These are phyloP conservation scores for Mariannaea sp. DNA, from an alignment of 2,329 filamentous ascomycete species.

Conservation along the genomic window DNA sequence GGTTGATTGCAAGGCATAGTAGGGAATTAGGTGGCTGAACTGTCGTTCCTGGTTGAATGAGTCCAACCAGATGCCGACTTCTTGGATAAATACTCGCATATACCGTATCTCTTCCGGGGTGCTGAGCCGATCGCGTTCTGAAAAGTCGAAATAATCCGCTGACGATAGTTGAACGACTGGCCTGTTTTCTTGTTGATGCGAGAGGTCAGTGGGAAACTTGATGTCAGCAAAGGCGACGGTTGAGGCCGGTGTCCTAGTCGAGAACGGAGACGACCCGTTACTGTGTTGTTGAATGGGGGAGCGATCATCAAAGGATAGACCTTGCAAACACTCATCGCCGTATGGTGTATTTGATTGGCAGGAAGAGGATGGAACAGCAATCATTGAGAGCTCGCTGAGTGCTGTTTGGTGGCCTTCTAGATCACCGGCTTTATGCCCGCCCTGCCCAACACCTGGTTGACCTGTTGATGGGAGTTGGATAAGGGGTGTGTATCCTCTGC, in stretches of 20 bases:
- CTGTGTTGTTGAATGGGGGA: slow-evolving; percentile 34
- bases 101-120: slow-evolving; percentile 81
- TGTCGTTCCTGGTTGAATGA: slow-evolving; percentile 84
- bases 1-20: slow-evolving; percentile 78
- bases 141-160: slow-evolving; percentile 12
- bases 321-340: slow-evolving; percentile 18
- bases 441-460: background rate
- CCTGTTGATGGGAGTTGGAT: background rate
- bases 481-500: background rate
- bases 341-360: slow-evolving; percentile 22
- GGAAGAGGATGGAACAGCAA: slow-evolving; percentile 34
- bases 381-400: slow-evolving; percentile 31
- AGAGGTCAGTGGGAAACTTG: slow-evolving; percentile 44
- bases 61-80: slow-evolving; percentile 94
- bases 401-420: slow-evolving; percentile 12
- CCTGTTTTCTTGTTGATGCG: slow-evolving; percentile 8
- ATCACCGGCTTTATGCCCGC: slow-evolving; percentile 4
- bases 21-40: slow-evolving; percentile 84
- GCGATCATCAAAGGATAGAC: slow-evolving; percentile 20
- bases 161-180: slow-evolving; percentile 4
- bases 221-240: slow-evolving; percentile 44
- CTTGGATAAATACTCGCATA: slow-evolving; percentile 90
- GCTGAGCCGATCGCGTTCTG: slow-evolving; percentile 66
- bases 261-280: slow-evolving; percentile 47
- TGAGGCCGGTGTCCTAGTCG: slow-evolving; percentile 44